Evolutionary conservation across 176 grass and related monocot genomes (phyloP), one percentile per base, ranked within the genome.

Genomic region (Coix lacrymajobi): DNA sequence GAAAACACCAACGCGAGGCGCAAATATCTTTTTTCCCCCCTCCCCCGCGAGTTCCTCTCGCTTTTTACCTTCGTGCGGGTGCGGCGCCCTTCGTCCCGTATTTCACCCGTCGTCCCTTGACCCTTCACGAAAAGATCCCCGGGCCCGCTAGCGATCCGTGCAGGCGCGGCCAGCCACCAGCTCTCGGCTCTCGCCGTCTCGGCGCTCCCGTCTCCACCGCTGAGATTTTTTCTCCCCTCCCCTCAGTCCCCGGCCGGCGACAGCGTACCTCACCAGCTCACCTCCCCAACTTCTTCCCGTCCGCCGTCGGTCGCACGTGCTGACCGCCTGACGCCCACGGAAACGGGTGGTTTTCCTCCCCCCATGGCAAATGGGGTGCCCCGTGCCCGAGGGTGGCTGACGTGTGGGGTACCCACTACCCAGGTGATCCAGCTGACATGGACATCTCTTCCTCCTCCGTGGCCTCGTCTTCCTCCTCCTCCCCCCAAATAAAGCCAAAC

Each of bases 401-500:
- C 78, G 8, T 19, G 29, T 46, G 70, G 85, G 70, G 3, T 66
- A 14, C 0, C 8, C 62, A 33, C 2, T 66, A 14, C 0, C 8
- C 62, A 33, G 29, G 62, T 32, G 62, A 40, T 71, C 20, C 15
- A 1, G 5, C 26, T 52, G 82, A 85, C 82, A 56, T 76, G 70
- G 52, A 29, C 61, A 7, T 12, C 39, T 34, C 26, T 32, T 31
- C 51, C 13, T 31, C 51, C 13, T 11, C 43, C n/a, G 17, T 9
- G 54, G 8, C 72, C 73, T 79, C 66, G 45, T 78, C 84, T 60
- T 82, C 58, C 57, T 73, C 68, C 31, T 82, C 58, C 57, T 73
- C 68, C 31, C 39, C 73, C 46, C 8, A 60, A 29, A 86, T 87
- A 83, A 90, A 87, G 67, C 75, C 88, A 83, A 79, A 29, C 79